A percentile compares a stretch with the other conserved stretches of the same genome.
phyloP scores from a whole-genome alignment of 1,139 yeast genomes.

The Taphrina wiesneri region DNA sequence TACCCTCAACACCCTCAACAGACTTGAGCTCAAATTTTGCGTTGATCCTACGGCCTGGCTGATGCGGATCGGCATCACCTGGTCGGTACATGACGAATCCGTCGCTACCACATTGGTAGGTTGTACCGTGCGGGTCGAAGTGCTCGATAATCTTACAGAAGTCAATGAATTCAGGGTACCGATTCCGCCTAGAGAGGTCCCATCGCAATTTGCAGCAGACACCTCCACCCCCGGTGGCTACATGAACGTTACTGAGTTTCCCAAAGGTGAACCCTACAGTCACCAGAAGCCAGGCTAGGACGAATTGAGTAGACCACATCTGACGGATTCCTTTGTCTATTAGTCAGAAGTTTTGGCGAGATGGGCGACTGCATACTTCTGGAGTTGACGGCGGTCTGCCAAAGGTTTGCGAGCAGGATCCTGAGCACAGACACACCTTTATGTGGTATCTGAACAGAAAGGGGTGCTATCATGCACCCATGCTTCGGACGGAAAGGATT shows the following conservation, averaged over 20 bases:
- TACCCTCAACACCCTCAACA: background rate
- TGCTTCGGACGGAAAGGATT: background rate
- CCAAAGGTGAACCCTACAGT: background rate
- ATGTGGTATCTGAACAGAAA: background rate
- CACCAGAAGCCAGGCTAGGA: background rate
- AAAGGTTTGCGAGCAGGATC: background rate
- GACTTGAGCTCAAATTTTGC: slow-evolving; percentile 1
- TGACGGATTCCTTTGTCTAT: background rate
- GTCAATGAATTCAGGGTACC: background rate
- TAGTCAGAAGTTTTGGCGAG: no score
- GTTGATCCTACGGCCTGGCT: background rate
- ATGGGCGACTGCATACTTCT: no score
- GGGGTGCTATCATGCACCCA: background rate
- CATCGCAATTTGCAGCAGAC: background rate
- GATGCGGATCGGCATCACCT: background rate
- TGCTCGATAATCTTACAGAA: background rate
- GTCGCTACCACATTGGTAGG: background rate
- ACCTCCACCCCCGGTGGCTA: background rate
- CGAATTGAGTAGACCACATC: background rate
- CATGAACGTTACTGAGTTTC: background rate
- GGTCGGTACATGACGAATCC: slow-evolving; percentile 3
- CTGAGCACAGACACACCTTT: background rate
- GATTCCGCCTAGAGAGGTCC: no score
- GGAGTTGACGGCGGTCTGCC: no score
- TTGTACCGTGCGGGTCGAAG: background rate